Evolutionary conservation across 345 rosid genomes (phyloP).

Genomic region (Arabidopsis arenosa): DNA sequence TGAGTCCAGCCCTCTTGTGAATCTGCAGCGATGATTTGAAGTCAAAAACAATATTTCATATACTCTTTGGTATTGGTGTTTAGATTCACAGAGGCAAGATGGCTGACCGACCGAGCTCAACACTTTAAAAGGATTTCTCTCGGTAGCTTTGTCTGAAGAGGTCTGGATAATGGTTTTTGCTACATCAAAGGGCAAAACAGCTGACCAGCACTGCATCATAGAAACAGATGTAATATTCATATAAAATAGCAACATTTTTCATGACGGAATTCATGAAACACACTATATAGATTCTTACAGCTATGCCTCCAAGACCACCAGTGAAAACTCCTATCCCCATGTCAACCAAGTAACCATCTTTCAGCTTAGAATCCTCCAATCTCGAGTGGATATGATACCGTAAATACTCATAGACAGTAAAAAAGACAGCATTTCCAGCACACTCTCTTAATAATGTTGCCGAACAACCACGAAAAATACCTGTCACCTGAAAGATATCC

Average conservation of each 20-base stretch:
- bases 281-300: conserved; percentile 60
- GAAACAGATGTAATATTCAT: conserved; percentile 20
- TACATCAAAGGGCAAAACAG: conserved; percentile 82
- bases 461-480: conserved; percentile 86
- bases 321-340: conserved; percentile 81
- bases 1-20: conserved; percentile 73
- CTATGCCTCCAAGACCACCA: conserved; percentile 95
- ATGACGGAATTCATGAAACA: background rate
- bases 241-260: background rate
- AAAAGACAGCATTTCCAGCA: conserved; percentile 81
- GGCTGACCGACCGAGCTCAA: conserved; percentile 62
- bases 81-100: conserved; percentile 26
- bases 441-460: conserved; percentile 84
- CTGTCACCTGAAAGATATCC: conserved; percentile 70
- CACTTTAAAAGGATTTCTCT: conserved; percentile 74
- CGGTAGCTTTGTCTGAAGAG: conserved; percentile 56
- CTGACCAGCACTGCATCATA: conserved; percentile 72
- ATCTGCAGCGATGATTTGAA: conserved; percentile 52
- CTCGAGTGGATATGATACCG: conserved; percentile 69
- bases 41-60: conserved; percentile 13
- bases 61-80: background rate
- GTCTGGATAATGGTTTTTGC: conserved; percentile 96
- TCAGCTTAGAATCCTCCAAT: conserved; percentile 52
- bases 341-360: conserved; percentile 66
- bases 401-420: conserved; percentile 75